A percentile compares a stretch with the other conserved stretches of the same genome.
Evolutionary conservation across 2,329 filamentous ascomycete genomes (phyloP).

Genomic region (Aspergillus hiratsukae): DNA sequence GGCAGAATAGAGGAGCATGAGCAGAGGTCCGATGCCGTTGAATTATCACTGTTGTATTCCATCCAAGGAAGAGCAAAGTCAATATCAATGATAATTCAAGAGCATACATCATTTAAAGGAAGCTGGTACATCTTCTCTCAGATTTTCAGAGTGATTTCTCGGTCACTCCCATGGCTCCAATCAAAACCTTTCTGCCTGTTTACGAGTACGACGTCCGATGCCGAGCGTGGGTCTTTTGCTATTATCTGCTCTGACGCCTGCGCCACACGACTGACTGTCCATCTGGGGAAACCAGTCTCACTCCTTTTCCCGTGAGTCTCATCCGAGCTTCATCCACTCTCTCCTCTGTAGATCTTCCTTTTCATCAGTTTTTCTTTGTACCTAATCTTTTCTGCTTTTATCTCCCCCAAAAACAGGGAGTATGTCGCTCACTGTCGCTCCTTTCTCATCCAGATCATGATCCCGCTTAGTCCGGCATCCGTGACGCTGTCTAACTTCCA

Average conservation of each 20-base stretch:
- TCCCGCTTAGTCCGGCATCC: constrained; percentile 26
- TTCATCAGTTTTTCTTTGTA: constrained; percentile 7
- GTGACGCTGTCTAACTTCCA: constrained; percentile 25
- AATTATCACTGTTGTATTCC: not conserved
- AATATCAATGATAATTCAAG: not conserved
- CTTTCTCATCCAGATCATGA: constrained; percentile 37
- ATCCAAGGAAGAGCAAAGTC: not conserved
- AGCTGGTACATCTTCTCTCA: not conserved
- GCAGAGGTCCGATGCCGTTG: not conserved
- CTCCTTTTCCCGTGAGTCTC: not conserved
- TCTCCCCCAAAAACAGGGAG: constrained; percentile 12
- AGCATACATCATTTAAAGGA: not conserved
- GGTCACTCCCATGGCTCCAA: not conserved
- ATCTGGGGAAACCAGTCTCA: not conserved
- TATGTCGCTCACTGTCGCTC: constrained; percentile 29
- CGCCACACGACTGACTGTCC: not conserved
- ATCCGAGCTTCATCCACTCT: constrained; percentile 1
- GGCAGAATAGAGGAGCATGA: not conserved
- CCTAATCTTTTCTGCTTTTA: constrained; percentile 1
- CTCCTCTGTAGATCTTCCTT: constrained; percentile 1
- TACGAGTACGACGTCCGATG: not conserved
- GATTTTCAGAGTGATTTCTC: not conserved
- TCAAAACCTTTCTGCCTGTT: not conserved
- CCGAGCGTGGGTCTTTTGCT: not conserved
- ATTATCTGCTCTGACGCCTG: not conserved